Conservation (phyloP, 140 eudicot species). For the Oenanthe javanica region DNA sequence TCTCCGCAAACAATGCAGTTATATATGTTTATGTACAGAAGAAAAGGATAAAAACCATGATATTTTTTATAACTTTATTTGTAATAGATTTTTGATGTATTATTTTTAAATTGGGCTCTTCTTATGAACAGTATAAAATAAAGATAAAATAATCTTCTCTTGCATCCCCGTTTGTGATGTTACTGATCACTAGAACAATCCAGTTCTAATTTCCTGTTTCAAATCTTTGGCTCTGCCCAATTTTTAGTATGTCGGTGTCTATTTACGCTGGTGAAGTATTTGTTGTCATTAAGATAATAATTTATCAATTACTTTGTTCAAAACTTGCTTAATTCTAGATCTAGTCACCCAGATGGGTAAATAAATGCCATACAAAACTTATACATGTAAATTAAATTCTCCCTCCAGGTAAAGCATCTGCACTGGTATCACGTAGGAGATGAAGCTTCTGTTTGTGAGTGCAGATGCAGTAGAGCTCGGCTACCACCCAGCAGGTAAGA, state of each 20-base stretch:
- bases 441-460: slow-evolving; percentile 71
- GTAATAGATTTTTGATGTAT: not conserved
- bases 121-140: not conserved
- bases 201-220: not conserved
- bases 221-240: not conserved
- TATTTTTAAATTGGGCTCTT: not conserved
- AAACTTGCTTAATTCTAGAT: not conserved
- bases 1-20: not conserved
- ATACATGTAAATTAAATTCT: not conserved
- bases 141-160: not conserved
- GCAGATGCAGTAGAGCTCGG: slow-evolving; percentile 88
- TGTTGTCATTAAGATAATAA: not conserved
- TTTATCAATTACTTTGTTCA: not conserved
- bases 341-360: not conserved
- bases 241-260: not conserved
- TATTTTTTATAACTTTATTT: no score
- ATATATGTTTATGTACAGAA: not conserved
- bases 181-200: not conserved
- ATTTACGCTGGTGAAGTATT: not conserved
- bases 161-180: not conserved
- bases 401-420: slow-evolving; percentile 77
- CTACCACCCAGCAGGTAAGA: slow-evolving; percentile 93
- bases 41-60: not conserved
- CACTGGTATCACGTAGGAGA: slow-evolving; percentile 82
- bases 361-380: not conserved